phyloP scores from a whole-genome alignment of 225 moss, liverwort and hornwort genomes.

The Marchantia paleacea region DNA sequence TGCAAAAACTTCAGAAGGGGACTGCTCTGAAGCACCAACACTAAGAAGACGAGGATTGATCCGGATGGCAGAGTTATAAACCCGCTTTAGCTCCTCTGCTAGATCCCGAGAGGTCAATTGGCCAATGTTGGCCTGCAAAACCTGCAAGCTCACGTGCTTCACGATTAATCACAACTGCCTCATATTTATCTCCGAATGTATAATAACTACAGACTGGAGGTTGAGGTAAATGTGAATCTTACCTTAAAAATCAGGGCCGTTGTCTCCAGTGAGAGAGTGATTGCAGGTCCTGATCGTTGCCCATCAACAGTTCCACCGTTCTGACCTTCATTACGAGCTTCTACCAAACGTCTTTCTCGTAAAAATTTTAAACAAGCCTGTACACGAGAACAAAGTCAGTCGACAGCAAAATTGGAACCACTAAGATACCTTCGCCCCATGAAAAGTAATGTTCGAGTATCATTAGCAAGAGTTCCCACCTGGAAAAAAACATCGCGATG shows the following conservation, averaged over 20 bases:
- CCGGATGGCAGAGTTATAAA: slow-evolving; percentile 42
- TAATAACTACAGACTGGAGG: no score
- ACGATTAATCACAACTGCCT: not conserved
- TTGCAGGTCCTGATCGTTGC: slow-evolving; percentile 37
- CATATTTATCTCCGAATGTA: not conserved
- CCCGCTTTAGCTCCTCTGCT: slow-evolving; percentile 55
- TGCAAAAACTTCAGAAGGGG: slow-evolving; percentile 53
- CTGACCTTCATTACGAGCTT: slow-evolving; percentile 37
- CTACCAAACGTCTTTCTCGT: slow-evolving; percentile 51
- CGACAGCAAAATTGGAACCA: not conserved
- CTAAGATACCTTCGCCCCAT: not conserved
- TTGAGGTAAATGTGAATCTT: not conserved
- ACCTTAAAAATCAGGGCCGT: slow-evolving; percentile 69
- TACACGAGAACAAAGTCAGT: not conserved
- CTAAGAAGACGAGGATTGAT: slow-evolving; percentile 50
- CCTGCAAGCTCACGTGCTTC: slow-evolving; percentile 41
- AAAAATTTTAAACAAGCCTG: slow-evolving; percentile 78
- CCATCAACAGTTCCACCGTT: slow-evolving; percentile 24
- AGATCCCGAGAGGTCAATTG: slow-evolving; percentile 64
- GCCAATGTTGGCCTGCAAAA: slow-evolving; percentile 59
- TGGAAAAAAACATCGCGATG: slow-evolving; percentile 79
- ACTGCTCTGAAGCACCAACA: slow-evolving; percentile 45
- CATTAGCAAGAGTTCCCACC: slow-evolving; percentile 36
- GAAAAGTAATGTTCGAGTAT: not conserved
- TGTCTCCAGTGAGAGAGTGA: slow-evolving; percentile 49